A percentile compares a stretch with the other conserved stretches of the same genome.
These are phyloP conservation scores for Coemansia sp. DNA, from an alignment of 192 early-diverging fungal genomes.

Conservation along the genomic window DNA sequence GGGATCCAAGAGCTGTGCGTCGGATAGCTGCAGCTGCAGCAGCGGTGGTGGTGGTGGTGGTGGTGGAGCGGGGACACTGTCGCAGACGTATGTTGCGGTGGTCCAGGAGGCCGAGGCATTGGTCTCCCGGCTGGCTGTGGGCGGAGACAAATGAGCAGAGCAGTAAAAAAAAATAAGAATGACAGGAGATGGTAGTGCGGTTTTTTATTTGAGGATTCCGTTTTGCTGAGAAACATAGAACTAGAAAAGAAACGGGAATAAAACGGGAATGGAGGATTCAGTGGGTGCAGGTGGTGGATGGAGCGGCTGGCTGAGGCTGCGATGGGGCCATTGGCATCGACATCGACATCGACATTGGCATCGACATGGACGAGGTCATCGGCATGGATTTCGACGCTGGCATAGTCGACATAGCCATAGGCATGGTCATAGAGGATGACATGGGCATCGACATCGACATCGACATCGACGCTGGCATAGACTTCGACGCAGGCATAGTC, in stretches of 20 bases:
- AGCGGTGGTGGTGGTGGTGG: background rate
- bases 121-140: background rate
- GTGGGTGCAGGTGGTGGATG: conserved; percentile 11
- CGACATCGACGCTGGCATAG: too few species aligned
- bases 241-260: too few species aligned
- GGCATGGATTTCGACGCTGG: background rate
- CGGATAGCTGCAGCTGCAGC: background rate
- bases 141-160: background rate
- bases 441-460: too few species aligned
- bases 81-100: background rate
- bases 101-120: background rate
- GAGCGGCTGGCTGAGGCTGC: conserved; percentile 6
- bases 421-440: too few species aligned
- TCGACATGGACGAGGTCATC: too few species aligned
- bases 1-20: background rate
- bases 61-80: background rate
- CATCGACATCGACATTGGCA: too few species aligned
- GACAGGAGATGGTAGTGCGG: background rate
- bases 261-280: background rate
- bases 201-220: background rate
- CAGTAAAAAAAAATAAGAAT: background rate
- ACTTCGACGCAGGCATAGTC: background rate
- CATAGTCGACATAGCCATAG: background rate
- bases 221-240: too few species aligned
- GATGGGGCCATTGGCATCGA: background rate